Conservation (phyloP, 1,284 basidiomycete species). For the Ceratobasidium papillatum region DNA sequence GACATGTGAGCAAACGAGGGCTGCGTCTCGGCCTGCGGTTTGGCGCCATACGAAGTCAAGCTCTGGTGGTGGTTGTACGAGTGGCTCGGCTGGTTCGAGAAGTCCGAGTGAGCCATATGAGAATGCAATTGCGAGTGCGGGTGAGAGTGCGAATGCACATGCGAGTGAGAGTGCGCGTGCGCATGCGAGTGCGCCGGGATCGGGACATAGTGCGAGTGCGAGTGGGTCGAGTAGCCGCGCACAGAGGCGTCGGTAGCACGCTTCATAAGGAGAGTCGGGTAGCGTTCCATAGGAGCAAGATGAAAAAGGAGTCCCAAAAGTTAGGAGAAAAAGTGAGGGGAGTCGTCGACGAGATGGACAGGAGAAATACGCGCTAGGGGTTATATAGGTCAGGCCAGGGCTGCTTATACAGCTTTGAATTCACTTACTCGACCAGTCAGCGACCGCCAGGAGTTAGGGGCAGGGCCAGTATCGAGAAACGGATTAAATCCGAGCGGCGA, state of each 20-base stretch:
- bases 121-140: background rate
- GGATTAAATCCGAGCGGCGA: background rate
- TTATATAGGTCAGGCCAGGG: constrained; percentile 29
- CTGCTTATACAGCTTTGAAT: background rate
- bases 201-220: constrained; percentile 33
- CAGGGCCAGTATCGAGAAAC: background rate
- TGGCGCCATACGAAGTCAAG: constrained; percentile 36
- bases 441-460: background rate
- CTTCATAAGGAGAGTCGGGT: constrained; percentile 25
- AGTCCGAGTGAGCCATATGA: background rate
- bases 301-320: background rate
- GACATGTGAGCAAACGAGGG: background rate
- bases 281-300: constrained; percentile 8
- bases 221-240: constrained; percentile 26
- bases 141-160: background rate
- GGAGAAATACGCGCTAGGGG: constrained; percentile 19
- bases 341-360: constrained; percentile 13
- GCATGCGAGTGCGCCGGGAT: constrained; percentile 11
- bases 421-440: constrained; percentile 18
- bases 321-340: constrained; percentile 20
- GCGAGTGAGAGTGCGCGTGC: background rate
- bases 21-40: constrained; percentile 10
- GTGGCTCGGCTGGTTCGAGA: background rate
- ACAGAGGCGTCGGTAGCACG: constrained; percentile 31
- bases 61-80: constrained; percentile 22